These are phyloP conservation scores for Sporisorium iseilematis-ciliati DNA, from an alignment of 1,284 basidiomycete species.

Conservation along the genomic window DNA sequence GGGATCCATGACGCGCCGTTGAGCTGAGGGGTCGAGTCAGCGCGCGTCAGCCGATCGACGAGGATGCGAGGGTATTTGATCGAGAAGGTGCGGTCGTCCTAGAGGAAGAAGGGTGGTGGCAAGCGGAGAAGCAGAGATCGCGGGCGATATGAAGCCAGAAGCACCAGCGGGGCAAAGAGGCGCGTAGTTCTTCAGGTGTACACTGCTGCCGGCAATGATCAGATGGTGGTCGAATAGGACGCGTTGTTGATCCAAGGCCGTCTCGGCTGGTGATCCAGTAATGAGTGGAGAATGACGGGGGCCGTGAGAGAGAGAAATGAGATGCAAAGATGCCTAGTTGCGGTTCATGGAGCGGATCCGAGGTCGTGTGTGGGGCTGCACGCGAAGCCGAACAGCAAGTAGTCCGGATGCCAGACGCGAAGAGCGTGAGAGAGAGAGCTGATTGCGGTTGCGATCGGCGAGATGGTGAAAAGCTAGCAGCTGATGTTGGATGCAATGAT, in stretches of 20 bases:
- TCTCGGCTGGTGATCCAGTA: constrained; percentile 1
- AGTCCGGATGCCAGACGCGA: constrained; percentile 6
- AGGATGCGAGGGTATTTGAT: background rate
- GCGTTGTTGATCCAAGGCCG: constrained; percentile 1
- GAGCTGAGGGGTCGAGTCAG: constrained; percentile 23
- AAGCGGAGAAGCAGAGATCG: background rate
- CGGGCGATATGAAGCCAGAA: background rate
- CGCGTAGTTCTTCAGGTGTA: no score
- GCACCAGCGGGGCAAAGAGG: no score
- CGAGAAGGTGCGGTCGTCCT: constrained; percentile 7
- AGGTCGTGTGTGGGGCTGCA: background rate
- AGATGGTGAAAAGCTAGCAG: no score
- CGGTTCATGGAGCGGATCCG: constrained; percentile 3
- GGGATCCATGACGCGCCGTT: constrained; percentile 48
- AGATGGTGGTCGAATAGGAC: background rate
- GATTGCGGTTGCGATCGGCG: no score
- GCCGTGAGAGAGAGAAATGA: no score
- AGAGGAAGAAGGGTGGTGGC: background rate
- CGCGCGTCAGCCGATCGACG: constrained; percentile 35
- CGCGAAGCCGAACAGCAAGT: background rate
- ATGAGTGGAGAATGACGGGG: background rate
- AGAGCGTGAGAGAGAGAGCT: no score
- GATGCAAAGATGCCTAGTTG: background rate
- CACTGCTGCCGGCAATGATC: background rate
- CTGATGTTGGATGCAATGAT: no score